phyloP scores from a whole-genome alignment of 2,329 filamentous ascomycete species.

The Paraconiothyrium sp. region DNA sequence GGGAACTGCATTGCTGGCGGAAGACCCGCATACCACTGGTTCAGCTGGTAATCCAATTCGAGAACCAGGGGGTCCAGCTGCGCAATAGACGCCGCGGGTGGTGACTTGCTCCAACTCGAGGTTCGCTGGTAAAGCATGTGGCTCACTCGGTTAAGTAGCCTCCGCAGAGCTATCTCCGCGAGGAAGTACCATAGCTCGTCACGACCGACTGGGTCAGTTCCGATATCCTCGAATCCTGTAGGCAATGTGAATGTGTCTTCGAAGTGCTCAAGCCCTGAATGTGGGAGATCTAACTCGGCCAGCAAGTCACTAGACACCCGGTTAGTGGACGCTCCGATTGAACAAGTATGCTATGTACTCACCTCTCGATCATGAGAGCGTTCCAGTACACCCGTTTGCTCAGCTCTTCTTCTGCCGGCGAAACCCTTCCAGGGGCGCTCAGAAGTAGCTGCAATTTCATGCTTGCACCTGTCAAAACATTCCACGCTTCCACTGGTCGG shows the following conservation, averaged over 20 bases:
- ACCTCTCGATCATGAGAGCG: slow-evolving; percentile 77
- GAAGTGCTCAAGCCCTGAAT: slow-evolving; percentile 83
- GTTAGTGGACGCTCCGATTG: not conserved
- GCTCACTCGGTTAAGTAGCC: slow-evolving; percentile 80
- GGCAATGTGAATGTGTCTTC: slow-evolving; percentile 83
- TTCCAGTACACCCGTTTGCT: slow-evolving; percentile 88
- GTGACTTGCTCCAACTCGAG: slow-evolving; percentile 44
- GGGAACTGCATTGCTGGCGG: slow-evolving; percentile 80
- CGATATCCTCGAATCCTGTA: slow-evolving; percentile 75
- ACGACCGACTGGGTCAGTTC: slow-evolving; percentile 72
- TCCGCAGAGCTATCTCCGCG: slow-evolving; percentile 80
- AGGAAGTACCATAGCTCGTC: slow-evolving; percentile 89
- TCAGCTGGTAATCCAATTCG: slow-evolving; percentile 82
- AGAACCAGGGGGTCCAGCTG: slow-evolving; percentile 80
- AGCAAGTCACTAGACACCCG: slow-evolving; percentile 67
- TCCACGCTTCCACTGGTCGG: slow-evolving; percentile 85
- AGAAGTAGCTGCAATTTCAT: slow-evolving; percentile 83
- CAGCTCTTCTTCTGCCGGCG: slow-evolving; percentile 74
- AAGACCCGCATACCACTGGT: slow-evolving; percentile 84
- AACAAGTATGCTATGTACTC: not conserved
- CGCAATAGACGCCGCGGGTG: slow-evolving; percentile 70
- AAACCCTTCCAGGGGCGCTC: slow-evolving; percentile 76
- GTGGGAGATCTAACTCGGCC: slow-evolving; percentile 81
- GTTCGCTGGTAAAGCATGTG: slow-evolving; percentile 82
- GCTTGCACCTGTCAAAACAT: slow-evolving; percentile 78